Evolutionary conservation across 2,329 filamentous ascomycete genomes (phyloP), one percentile per base, ranked within the genome.

Genomic region (Chrysoporthe cubensis): DNA sequence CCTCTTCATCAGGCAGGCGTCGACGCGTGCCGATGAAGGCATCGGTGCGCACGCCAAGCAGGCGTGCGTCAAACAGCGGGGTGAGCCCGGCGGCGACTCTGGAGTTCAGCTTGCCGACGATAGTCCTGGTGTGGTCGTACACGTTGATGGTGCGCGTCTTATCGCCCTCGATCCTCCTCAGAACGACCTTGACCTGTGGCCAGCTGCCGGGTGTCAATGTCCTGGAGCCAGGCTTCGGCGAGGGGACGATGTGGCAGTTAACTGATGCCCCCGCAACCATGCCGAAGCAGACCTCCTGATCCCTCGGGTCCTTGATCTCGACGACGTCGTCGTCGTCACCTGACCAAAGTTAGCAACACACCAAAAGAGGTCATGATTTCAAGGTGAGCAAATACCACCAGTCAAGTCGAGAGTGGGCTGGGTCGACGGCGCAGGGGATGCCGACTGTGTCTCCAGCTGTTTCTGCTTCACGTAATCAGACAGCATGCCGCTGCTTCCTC

Each of bases 221-320:
- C 68, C 87, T 83, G 34, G 85, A 83, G 42, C 85, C 85, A 1
- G 90, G 88, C 73, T 89, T 93, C 0, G 89, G 88, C 2, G 84
- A 87, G 0, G 93, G 93, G 1, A 95, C 87, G 46, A 83, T 80
- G 73, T 88, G 85, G 69, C 90, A 91, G 71, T 90, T 88, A 54
- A 96, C 82, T 65, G 82, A 86, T 2, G 89, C 87, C 21, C 84
- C 85, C 65, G 93, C 89, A 26, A 96, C 79, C 79, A 91, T 91
- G 54, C 93, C 93, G 74, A 92, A 94, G 78, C 93, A 96, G 3
- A 96, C 90, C 74, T 93, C 88, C 75, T 92, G 87, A 26, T 89
- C 85, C 59, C 83, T 85, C 42, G 88, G 83, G 66, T 91, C 85
- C 54, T 85, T 83, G 16, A 89, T 77, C 46, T 88, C 80, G 6